Evolutionary conservation across 169 alveolate species (phyloP).

Genomic region (Babesia bovis): DNA sequence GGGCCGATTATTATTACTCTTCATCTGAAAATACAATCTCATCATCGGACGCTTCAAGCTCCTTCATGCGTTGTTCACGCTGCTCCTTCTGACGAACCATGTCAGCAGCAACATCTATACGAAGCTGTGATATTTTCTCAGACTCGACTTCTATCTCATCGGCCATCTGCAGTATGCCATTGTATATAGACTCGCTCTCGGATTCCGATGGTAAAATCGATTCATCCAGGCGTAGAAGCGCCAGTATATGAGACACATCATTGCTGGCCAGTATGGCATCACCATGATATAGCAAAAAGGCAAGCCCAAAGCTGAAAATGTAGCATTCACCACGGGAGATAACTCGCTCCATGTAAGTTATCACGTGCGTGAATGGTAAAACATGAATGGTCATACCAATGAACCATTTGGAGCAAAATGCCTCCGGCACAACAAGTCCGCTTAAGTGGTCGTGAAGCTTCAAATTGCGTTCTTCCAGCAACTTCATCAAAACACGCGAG

Average conservation of each 20-base stretch:
- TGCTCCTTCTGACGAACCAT: constrained; percentile 68
- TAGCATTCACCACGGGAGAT: constrained; percentile 68
- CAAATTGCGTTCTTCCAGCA: constrained; percentile 62
- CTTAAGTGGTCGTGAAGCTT: constrained; percentile 64
- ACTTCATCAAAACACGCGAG: constrained; percentile 71
- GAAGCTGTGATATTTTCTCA: constrained; percentile 46
- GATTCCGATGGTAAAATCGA: constrained; percentile 62
- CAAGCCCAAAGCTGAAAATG: constrained; percentile 72
- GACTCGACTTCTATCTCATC: constrained; percentile 50
- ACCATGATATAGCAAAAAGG: constrained; percentile 63
- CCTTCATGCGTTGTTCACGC: constrained; percentile 27
- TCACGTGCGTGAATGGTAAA: constrained; percentile 68
- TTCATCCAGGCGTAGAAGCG: constrained; percentile 71
- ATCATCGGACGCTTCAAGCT: constrained; percentile 49
- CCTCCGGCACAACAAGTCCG: constrained; percentile 75
- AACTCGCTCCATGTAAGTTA: constrained; percentile 64
- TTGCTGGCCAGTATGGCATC: constrained; percentile 60
- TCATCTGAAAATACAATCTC: constrained; percentile 67
- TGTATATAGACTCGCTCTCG: constrained; percentile 63
- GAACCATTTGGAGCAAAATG: constrained; percentile 82
- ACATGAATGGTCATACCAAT: constrained; percentile 77
- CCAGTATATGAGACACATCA: constrained; percentile 70
- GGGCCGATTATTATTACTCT: too few relatives aligned
- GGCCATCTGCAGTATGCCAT: constrained; percentile 64
- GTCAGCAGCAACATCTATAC: constrained; percentile 68